phyloP scores from a whole-genome alignment of 2,329 filamentous ascomycete species.

The Diaporthe vexans region DNA sequence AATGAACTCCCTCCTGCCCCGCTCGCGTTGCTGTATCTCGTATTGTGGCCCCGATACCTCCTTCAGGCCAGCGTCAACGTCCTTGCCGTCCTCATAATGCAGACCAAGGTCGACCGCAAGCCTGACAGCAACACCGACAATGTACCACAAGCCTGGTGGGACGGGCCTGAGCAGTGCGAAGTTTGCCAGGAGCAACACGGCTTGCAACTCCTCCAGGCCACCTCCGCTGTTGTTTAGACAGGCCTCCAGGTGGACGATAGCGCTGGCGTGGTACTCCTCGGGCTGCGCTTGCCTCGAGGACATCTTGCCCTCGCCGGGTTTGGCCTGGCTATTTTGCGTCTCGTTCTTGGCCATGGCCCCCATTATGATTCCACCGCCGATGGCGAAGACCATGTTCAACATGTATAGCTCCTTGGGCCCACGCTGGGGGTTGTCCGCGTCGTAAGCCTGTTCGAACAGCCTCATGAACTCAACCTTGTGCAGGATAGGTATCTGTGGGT shows the following conservation, averaged over 20 bases:
- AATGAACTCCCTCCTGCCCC: conserved; percentile 82
- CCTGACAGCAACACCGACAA: conserved; percentile 92
- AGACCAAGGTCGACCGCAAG: conserved; percentile 92
- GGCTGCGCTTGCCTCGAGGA: conserved; percentile 75
- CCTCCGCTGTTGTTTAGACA: conserved; percentile 89
- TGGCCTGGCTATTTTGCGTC: conserved; percentile 39
- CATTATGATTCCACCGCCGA: conserved; percentile 93
- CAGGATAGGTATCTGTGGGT: conserved; percentile 94
- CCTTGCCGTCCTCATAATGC: conserved; percentile 89
- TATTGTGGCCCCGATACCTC: conserved; percentile 56
- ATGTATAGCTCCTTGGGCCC: conserved; percentile 90
- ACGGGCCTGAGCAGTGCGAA: conserved; percentile 93
- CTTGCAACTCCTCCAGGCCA: conserved; percentile 92
- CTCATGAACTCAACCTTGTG: conserved; percentile 92
- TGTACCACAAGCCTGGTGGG: conserved; percentile 96
- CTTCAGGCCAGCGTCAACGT: conserved; percentile 71
- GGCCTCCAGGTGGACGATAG: conserved; percentile 90
- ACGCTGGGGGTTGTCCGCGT: conserved; percentile 73
- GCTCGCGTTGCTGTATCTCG: conserved; percentile 61
- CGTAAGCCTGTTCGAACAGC: conserved; percentile 87
- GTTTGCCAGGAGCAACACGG: conserved; percentile 89
- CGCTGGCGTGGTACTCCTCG: conserved; percentile 96
- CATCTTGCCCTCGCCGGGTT: conserved; percentile 46
- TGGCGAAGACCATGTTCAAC: conserved; percentile 97
- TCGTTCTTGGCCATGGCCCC: conserved; percentile 55